phyloP scores from a whole-genome alignment of 306 rosid genomes.

The Psophocarpus tetragonolobus region DNA sequence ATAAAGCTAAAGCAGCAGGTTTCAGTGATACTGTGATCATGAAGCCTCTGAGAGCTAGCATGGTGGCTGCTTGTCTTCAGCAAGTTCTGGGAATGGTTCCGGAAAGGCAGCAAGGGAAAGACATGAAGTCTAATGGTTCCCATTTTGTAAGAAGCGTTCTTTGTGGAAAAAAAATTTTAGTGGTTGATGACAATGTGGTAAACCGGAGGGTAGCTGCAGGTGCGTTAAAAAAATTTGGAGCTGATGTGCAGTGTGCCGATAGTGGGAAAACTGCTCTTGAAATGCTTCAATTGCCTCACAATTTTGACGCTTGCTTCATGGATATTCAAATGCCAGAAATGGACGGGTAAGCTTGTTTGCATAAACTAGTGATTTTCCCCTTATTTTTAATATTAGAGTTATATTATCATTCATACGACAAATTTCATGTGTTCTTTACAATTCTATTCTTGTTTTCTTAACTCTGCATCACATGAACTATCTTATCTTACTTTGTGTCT shows the following conservation, averaged over 20 bases:
- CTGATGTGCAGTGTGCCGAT: conserved; percentile 77
- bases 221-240: conserved; percentile 86
- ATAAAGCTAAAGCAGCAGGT: conserved; percentile 72
- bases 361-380: too few relatives aligned
- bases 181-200: conserved; percentile 89
- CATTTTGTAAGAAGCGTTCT: conserved; percentile 65
- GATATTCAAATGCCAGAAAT: conserved; percentile 99
- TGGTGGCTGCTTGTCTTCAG: conserved; percentile 99
- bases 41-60: conserved; percentile 95
- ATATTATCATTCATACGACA: not conserved
- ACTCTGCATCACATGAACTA: too few relatives aligned
- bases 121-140: conserved; percentile 57
- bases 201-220: conserved; percentile 98
- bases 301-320: conserved; percentile 98
- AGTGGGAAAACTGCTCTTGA: conserved; percentile 90
- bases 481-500: too few relatives aligned
- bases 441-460: too few relatives aligned
- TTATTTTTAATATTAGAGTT: not conserved
- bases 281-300: conserved; percentile 81
- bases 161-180: conserved; percentile 77
- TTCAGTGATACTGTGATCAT: conserved; percentile 90
- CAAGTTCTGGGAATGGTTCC: conserved; percentile 82
- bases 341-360: conserved; percentile 79
- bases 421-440: too few relatives aligned
- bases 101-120: conserved; percentile 71